phyloP scores from a whole-genome alignment of 164 flowering plant genomes.

The Annona cherimola region DNA sequence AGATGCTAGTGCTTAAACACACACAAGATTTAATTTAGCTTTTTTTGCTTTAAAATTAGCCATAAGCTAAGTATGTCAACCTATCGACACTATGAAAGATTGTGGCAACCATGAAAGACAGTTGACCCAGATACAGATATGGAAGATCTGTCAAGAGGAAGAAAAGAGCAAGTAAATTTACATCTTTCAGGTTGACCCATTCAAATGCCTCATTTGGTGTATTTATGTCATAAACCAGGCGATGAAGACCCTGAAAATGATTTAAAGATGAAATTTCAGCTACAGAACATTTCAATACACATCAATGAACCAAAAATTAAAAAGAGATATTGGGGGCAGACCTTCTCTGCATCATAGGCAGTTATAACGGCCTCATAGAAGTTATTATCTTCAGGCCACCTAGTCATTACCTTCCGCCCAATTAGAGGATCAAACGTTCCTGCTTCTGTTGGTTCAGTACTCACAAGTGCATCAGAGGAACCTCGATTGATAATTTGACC shows the following conservation, averaged over 20 bases:
- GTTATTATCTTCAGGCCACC: slow-evolving; percentile 95
- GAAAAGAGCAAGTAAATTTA: slow-evolving; percentile 9
- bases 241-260: slow-evolving; percentile 46
- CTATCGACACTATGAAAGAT: too few species aligned
- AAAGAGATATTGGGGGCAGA: slow-evolving; percentile 13
- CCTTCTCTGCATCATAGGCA: slow-evolving; percentile 64
- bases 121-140: too few species aligned
- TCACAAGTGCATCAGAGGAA: slow-evolving; percentile 39
- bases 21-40: too few species aligned
- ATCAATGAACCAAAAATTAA: not conserved
- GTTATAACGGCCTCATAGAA: slow-evolving; percentile 94
- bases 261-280: slow-evolving; percentile 6
- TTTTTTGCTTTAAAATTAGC: too few species aligned
- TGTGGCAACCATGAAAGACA: too few species aligned
- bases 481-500: slow-evolving; percentile 48
- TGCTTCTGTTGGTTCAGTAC: slow-evolving; percentile 47
- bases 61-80: too few species aligned
- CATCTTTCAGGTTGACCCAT: slow-evolving; percentile 59
- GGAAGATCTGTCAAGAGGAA: not conserved
- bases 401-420: slow-evolving; percentile 84
- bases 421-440: slow-evolving; percentile 46
- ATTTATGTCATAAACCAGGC: slow-evolving; percentile 45
- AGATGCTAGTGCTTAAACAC: too few species aligned
- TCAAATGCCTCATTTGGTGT: slow-evolving; percentile 45
- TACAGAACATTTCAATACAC: not conserved